Evolutionary conservation across 495 filamentous ascomycete genomes (phyloP).

Genomic region (Penicillium lagena): DNA sequence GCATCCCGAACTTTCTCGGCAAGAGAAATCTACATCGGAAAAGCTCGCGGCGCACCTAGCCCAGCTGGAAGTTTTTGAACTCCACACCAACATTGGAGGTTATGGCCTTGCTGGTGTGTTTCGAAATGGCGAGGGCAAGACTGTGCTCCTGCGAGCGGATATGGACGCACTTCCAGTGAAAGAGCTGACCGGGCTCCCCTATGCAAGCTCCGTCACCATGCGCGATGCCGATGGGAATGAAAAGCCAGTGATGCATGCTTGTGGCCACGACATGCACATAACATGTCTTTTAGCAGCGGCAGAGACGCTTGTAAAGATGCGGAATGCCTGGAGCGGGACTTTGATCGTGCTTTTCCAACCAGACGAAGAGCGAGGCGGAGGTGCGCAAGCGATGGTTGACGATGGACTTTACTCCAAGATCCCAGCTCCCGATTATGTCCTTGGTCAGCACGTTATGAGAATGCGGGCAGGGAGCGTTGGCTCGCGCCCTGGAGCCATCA

Average conservation of each 20-base stretch:
- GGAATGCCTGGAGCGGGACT: conserved; percentile 40
- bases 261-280: conserved; percentile 53
- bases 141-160: conserved; percentile 46
- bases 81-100: conserved; percentile 42
- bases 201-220: conserved; percentile 39
- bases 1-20: conserved; percentile 50
- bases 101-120: conserved; percentile 41
- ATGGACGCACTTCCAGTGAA: conserved; percentile 48
- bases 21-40: conserved; percentile 43
- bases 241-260: conserved; percentile 51
- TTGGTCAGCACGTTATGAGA: conserved; percentile 49
- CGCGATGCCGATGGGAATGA: conserved; percentile 31
- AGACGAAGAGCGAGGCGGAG: conserved; percentile 44
- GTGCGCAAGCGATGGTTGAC: conserved; percentile 49
- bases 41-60: conserved; percentile 30
- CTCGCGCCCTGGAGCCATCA: conserved; percentile 32
- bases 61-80: conserved; percentile 23
- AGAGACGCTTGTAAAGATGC: conserved; percentile 26
- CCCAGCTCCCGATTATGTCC: conserved; percentile 41
- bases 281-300: conserved; percentile 46
- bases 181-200: conserved; percentile 44
- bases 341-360: conserved; percentile 51
- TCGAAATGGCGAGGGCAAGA: conserved; percentile 40
- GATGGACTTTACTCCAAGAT: conserved; percentile 44
- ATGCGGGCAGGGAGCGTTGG: conserved; percentile 37